phyloP scores from a whole-genome alignment of 805 yeast genomes.

The Yamadazyma kitorensis region DNA sequence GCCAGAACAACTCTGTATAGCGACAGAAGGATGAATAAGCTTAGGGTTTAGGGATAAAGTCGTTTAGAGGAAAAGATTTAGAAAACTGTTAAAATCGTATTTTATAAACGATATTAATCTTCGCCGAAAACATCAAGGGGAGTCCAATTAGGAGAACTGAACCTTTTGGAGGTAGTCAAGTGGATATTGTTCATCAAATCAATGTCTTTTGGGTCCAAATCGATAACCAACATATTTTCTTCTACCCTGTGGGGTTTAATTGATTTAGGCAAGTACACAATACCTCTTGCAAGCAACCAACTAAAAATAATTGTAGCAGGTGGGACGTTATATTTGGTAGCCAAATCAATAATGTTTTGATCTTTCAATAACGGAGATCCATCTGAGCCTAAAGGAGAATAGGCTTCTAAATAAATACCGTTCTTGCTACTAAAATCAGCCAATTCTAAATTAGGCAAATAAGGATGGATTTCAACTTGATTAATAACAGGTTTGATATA shows the following conservation, averaged over 20 bases:
- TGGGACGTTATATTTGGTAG: conserved; percentile 39
- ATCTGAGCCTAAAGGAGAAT: conserved; percentile 69
- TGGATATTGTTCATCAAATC: conserved; percentile 25
- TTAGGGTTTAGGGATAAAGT: too few species aligned
- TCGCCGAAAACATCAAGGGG: conserved; percentile 13
- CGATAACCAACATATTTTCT: conserved; percentile 33
- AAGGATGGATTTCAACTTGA: conserved; percentile 35
- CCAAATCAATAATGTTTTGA: conserved; percentile 39
- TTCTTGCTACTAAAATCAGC: conserved; percentile 51
- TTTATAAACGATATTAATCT: too few species aligned
- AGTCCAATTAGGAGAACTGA: conserved; percentile 13
- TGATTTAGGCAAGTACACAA: conserved; percentile 38
- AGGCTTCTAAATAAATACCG: conserved; percentile 67
- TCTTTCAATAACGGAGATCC: conserved; percentile 53
- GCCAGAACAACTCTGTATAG: background rate
- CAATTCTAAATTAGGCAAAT: conserved; percentile 63
- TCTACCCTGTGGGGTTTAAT: conserved; percentile 26
- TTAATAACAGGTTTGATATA: conserved; percentile 31
- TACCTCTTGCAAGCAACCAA: conserved; percentile 40
- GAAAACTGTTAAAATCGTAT: too few species aligned
- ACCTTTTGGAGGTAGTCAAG: conserved; percentile 10
- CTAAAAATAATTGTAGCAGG: conserved; percentile 55
- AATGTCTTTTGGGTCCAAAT: conserved; percentile 37
- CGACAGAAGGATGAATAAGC: too few species aligned
- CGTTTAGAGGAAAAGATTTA: too few species aligned